Evolutionary conservation across 2,329 filamentous ascomycete genomes (phyloP).

Genomic region (Cladosporium halotolerans): DNA sequence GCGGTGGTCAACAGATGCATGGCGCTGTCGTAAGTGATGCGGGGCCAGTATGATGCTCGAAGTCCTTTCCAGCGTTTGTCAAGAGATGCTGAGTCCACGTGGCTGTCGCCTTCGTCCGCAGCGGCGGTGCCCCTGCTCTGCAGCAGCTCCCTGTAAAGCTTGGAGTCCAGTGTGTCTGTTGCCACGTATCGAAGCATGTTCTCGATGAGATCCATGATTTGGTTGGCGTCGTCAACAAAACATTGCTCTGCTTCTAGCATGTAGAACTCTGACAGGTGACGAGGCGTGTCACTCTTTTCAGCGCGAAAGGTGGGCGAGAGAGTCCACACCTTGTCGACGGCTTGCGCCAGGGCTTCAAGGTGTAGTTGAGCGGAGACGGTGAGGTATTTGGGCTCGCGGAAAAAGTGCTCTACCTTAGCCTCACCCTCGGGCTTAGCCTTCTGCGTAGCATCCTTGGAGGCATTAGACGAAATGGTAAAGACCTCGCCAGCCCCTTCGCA

Average conservation of each 20-base stretch:
- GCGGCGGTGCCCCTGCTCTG: not conserved
- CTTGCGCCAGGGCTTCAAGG: constrained; percentile 82
- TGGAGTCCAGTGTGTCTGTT: constrained; percentile 43
- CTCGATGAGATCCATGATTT: constrained; percentile 75
- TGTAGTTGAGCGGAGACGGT: constrained; percentile 94
- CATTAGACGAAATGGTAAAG: constrained; percentile 56
- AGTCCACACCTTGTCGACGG: constrained; percentile 87
- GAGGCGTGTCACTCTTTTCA: constrained; percentile 84
- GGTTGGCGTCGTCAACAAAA: constrained; percentile 63
- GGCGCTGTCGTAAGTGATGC: constrained; percentile 76
- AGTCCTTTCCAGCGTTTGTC: constrained; percentile 67
- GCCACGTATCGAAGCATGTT: constrained; percentile 61
- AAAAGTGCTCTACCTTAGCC: constrained; percentile 54
- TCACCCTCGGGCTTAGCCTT: constrained; percentile 27
- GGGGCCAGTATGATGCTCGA: constrained; percentile 67
- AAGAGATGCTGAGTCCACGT: constrained; percentile 47
- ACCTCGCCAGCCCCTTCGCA: constrained; percentile 96
- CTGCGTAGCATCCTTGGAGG: constrained; percentile 20
- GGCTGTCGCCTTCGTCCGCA: constrained; percentile 23
- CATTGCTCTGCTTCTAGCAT: constrained; percentile 92
- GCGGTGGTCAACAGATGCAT: constrained; percentile 61
- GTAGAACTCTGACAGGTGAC: constrained; percentile 95
- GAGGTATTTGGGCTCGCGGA: constrained; percentile 81
- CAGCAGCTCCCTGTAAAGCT: constrained; percentile 51
- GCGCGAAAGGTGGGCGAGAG: constrained; percentile 90